Evolutionary conservation across 1,284 basidiomycete species (phyloP).

Genomic region (Pholiota adiposa): DNA sequence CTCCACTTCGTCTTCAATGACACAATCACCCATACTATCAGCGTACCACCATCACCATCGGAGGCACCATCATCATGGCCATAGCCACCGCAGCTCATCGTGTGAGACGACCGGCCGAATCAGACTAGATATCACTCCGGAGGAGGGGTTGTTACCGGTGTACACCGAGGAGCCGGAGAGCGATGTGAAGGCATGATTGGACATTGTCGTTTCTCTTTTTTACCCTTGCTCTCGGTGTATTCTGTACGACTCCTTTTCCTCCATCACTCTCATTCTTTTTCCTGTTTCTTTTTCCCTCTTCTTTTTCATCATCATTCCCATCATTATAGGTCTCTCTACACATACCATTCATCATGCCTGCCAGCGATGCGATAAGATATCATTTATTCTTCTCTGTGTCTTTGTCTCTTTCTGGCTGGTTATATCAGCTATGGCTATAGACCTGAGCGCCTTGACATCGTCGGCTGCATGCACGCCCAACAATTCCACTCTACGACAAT

Average conservation of each 20-base stretch:
- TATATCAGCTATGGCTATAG: too few relatives aligned
- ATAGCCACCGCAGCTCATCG: constrained; percentile 34
- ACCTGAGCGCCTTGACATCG: too few relatives aligned
- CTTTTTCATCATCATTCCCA: too few relatives aligned
- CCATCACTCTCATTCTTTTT: not conserved
- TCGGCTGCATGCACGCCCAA: too few relatives aligned
- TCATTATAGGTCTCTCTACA: too few relatives aligned
- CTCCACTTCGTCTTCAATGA: constrained; percentile 19
- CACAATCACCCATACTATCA: constrained; percentile 15
- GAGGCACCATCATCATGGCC: constrained; percentile 28
- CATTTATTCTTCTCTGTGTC: too few relatives aligned
- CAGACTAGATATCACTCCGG: constrained; percentile 44
- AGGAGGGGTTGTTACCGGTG: constrained; percentile 45
- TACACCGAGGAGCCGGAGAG: constrained; percentile 7
- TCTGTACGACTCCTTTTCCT: not conserved
- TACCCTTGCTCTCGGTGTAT: not conserved
- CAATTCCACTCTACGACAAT: too few relatives aligned
- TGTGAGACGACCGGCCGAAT: constrained; percentile 45
- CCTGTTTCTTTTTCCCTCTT: too few relatives aligned
- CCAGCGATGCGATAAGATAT: too few relatives aligned
- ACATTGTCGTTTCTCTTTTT: not conserved
- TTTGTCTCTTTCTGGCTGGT: too few relatives aligned
- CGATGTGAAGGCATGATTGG: constrained; percentile 6
- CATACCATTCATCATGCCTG: too few relatives aligned
- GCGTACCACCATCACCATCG: constrained; percentile 25